Evolutionary conservation across 2,329 filamentous ascomycete genomes (phyloP), one percentile per base, ranked within the genome.

Genomic region (Fusarium keratoplasticum): DNA sequence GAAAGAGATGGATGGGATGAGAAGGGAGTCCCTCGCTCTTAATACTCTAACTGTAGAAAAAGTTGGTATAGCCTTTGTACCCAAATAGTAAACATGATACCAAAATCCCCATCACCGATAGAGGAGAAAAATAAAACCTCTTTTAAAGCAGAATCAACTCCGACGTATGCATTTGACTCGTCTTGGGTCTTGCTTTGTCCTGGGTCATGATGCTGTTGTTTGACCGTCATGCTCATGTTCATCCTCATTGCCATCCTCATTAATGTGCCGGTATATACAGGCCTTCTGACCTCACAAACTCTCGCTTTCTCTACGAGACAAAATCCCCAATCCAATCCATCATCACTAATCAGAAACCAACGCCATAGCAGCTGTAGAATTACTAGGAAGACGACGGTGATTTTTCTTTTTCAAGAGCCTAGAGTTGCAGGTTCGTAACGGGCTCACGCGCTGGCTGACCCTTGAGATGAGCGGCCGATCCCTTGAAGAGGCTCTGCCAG

Each of bases 401-500:
- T 25, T 40, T 38, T 58, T 29, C 13, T 29, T 40, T 20, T 31
- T 20, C 29, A 20, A 40, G 29, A 27, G 27, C 27, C 75, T 79
- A 84, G 62, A 84, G 76, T 61, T 84, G 82, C 66, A 84, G 67
- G 62, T 84, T 81, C 29, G 81, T 80, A 50, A 83, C 73, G 4
- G 81, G 75, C 50, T 81, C 80, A 50, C 81, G 81, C 42, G 78
- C 79, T 9, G 83, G 81, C 61, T 83, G 86, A 14, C 89, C 89
- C 74, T 91, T 89, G 70, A 99, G 86, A 85, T 99, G 96, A 40
- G 96, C 97, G 64, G 95, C 93, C 11, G 95, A 98, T 59, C 96
- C 96, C 79, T 97, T 95, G 85, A 98, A 99, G 52, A 99, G 86
- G 80, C 94, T 98, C 85, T 99, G 95, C 97, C 96, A 99, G 74